Conservation (phyloP, 2,329 filamentous ascomycete genomes). For the Aspergillus tanneri region DNA sequence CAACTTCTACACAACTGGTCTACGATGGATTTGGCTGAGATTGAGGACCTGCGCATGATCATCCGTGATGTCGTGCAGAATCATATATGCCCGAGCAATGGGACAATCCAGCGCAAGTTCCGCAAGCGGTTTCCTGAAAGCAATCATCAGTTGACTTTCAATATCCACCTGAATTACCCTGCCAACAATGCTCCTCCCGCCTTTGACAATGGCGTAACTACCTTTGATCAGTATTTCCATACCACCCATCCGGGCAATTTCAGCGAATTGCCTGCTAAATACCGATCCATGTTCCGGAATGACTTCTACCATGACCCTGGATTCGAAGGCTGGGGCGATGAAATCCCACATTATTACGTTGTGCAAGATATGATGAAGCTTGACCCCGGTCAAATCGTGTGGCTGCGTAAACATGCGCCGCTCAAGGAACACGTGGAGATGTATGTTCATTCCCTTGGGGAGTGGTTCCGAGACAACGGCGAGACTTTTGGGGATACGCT, state of each 20-base stretch:
- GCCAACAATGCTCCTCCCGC: constrained; percentile 17
- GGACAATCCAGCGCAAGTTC: constrained; percentile 59
- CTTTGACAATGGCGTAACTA: constrained; percentile 11
- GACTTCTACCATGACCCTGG: constrained; percentile 54
- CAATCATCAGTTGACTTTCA: constrained; percentile 52
- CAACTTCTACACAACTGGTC: constrained; percentile 60
- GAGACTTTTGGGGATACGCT: constrained; percentile 62
- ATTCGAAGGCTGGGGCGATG: constrained; percentile 64
- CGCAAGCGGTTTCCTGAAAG: constrained; percentile 55
- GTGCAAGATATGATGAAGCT: constrained; percentile 65
- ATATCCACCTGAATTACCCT: constrained; percentile 54
- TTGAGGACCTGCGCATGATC: constrained; percentile 58
- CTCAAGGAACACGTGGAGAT: constrained; percentile 58
- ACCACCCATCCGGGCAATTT: constrained; percentile 22
- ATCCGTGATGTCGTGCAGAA: constrained; percentile 56
- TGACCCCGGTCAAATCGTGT: constrained; percentile 59
- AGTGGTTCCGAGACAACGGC: constrained; percentile 64
- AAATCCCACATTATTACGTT: constrained; percentile 63
- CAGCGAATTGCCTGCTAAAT: constrained; percentile 33
- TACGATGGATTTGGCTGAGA: constrained; percentile 56
- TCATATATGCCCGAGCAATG: constrained; percentile 63
- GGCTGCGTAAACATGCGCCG: constrained; percentile 56
- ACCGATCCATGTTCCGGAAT: constrained; percentile 49
- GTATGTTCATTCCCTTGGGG: constrained; percentile 53
- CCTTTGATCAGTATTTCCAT: constrained; percentile 24